Base-by-base conservation (phyloP, 352 stramenopile species). In the Phytophthora boehmeriae region DNA sequence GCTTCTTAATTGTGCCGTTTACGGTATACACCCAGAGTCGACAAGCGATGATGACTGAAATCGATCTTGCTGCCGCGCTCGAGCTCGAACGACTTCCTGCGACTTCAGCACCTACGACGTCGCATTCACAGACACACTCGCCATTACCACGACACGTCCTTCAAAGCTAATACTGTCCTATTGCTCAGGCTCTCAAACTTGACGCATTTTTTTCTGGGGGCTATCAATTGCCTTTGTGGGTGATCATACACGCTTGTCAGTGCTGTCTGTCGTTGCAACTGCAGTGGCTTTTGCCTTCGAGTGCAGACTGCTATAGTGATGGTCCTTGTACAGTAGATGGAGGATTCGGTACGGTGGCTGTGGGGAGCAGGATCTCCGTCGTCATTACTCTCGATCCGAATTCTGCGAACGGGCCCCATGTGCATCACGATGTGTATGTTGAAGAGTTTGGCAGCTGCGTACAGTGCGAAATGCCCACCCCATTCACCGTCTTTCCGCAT, bases 401-500 rank as follows among this genome's bases (percentile, higher is more conserved):
- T 61, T 23, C 68, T 72, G 1, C 75, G 75, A 47, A 74, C 56
- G 4, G 72, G 71, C 1, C 76, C 74, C 51, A 74, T 81, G 63
- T 90, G 78, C 2, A 90, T 67, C 10, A 90, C 68, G 30, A 90
- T 78, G 60, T 86, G 67, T 9, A 80, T 68, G 49, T 85, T 79
- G 50, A 88, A 89, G 28, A 83, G 68, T 43, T 60, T 75, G 28
- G 81, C 76, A 1, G 76, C 77, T 8, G 76, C 78, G 59, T 77
- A 90, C 28, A 90, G 56, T 61, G 89, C 81, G 13, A 72, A 59
- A 52, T 89, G 83, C 46, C 81, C 81, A 11, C 81, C 32, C 81
- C 76, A 88, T 44, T 80, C 66, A 17, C 76, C 81, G 38, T 83
- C 68, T 8, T 73, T 39, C 8, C 54, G 55, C 76, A 90, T 80